Percentiles rank a stretch among this genome's conserved stretches.
These are phyloP conservation scores for Trichoderma brevicompactum DNA, from an alignment of 2,329 filamentous ascomycete species.

Conservation along the genomic window DNA sequence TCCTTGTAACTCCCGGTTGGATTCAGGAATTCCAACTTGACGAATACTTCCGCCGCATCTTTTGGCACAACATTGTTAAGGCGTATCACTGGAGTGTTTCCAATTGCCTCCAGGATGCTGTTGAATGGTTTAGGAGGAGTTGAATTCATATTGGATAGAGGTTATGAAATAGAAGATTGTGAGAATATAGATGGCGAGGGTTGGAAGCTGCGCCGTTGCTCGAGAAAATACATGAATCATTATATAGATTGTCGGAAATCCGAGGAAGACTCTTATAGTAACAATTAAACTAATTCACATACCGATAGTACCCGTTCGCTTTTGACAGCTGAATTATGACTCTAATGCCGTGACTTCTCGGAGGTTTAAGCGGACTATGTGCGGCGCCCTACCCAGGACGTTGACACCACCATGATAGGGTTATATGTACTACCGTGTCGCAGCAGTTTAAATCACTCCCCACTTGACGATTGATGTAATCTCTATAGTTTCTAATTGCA, in stretches of 20 bases:
- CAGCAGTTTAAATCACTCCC: too few species aligned
- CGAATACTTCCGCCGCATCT: conserved; percentile 3
- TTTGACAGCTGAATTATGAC: too few species aligned
- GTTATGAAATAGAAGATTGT: not conserved
- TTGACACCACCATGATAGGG: not conserved
- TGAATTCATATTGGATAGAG: not conserved
- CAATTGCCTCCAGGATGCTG: conserved; percentile 1
- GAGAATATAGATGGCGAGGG: not conserved
- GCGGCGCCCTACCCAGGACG: conserved; percentile 3
- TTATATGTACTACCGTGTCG: not conserved
- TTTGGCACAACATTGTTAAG: conserved; percentile 12
- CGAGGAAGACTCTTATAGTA: too few species aligned
- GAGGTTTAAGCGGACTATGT: not conserved
- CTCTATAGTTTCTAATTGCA: too few species aligned
- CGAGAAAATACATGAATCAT: not conserved
- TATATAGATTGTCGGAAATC: not conserved
- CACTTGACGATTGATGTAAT: too few species aligned
- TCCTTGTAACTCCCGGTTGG: conserved; percentile 13
- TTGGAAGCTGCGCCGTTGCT: not conserved
- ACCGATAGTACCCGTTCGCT: too few species aligned
- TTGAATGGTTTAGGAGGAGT: conserved; percentile 1
- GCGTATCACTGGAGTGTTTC: conserved; percentile 2
- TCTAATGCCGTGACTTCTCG: too few species aligned
- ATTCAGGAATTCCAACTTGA: not conserved
- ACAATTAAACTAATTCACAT: too few species aligned